Evolutionary conservation across 2,329 filamentous ascomycete genomes (phyloP).

Genomic region (Stagonosporopsis cucurbitacearum): DNA sequence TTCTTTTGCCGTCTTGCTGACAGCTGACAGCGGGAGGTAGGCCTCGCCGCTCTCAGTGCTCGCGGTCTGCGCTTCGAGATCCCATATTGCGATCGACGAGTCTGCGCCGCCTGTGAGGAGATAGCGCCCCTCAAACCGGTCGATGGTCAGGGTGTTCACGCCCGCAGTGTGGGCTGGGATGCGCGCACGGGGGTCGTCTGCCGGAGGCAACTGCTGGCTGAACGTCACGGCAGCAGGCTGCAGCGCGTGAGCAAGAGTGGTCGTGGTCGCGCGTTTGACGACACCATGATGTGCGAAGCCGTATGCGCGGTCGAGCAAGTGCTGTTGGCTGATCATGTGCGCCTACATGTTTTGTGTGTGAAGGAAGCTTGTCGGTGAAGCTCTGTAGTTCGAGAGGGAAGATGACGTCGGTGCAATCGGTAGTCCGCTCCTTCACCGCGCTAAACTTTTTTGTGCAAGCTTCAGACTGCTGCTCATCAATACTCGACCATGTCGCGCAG

Average conservation of each 20-base stretch:
- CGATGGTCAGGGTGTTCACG: slow-evolving; percentile 79
- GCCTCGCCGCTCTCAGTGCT: slow-evolving; percentile 25
- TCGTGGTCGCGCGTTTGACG: slow-evolving; percentile 70
- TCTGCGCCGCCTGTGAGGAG: slow-evolving; percentile 87
- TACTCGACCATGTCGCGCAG: slow-evolving; percentile 18
- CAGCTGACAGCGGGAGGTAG: slow-evolving; percentile 36
- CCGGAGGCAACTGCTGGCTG: slow-evolving; percentile 62
- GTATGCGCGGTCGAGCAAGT: slow-evolving; percentile 76
- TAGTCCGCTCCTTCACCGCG: slow-evolving; percentile 9
- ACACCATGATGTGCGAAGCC: slow-evolving; percentile 66
- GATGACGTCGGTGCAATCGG: slow-evolving; percentile 27
- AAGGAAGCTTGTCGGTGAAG: slow-evolving; percentile 3
- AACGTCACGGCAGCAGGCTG: slow-evolving; percentile 73
- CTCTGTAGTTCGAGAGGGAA: background rate
- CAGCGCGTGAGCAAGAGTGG: slow-evolving; percentile 72
- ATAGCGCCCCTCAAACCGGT: slow-evolving; percentile 79
- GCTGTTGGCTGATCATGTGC: slow-evolving; percentile 53
- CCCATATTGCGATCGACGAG: slow-evolving; percentile 84
- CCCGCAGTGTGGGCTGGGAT: slow-evolving; percentile 75
- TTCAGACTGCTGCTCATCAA: background rate
- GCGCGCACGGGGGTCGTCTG: slow-evolving; percentile 44
- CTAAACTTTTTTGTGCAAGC: slow-evolving; percentile 14
- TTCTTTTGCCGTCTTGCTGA: slow-evolving; percentile 40
- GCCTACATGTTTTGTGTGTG: slow-evolving; percentile 44
- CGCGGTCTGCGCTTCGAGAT: slow-evolving; percentile 65